A percentile compares a stretch with the other conserved stretches of the same genome.
Conservation (phyloP, 306 rosid genomes). For the Ziziphus jujuba region DNA sequence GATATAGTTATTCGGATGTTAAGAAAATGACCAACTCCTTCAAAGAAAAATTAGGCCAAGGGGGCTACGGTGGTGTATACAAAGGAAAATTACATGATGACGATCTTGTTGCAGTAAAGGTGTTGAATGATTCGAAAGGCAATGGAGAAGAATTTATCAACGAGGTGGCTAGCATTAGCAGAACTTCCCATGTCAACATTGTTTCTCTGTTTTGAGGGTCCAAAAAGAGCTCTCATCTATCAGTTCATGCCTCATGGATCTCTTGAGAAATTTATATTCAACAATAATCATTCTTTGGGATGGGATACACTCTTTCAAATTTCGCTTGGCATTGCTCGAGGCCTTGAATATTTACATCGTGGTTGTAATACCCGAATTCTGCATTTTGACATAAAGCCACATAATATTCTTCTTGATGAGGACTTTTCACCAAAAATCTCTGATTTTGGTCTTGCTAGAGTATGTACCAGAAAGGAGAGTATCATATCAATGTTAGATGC, state of each 20-base stretch:
- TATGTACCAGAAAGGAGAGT: constrained; percentile 1
- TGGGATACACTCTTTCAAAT: constrained; percentile 31
- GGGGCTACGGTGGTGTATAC: constrained; percentile 45
- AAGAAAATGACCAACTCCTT: constrained; percentile 40
- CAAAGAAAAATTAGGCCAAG: constrained; percentile 40
- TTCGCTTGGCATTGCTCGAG: constrained; percentile 40
- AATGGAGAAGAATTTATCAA: constrained; percentile 42
- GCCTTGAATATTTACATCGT: constrained; percentile 37
- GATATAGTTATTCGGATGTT: constrained; percentile 35
- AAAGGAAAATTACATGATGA: constrained; percentile 38
- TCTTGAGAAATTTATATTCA: constrained; percentile 41
- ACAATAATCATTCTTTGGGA: neutral
- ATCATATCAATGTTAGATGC: neutral
- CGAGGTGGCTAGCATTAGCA: constrained; percentile 39
- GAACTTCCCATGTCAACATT: constrained; percentile 29
- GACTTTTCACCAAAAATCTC: neutral
- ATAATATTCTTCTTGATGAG: constrained; percentile 24
- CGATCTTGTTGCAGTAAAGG: constrained; percentile 36
- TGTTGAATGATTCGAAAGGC: constrained; percentile 24
- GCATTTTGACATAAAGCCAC: constrained; percentile 50
- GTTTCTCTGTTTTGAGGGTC: constrained; percentile 21
- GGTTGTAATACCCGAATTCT: constrained; percentile 41
- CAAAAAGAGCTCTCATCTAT: constrained; percentile 28
- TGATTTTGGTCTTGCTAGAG: constrained; percentile 1
- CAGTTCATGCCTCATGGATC: constrained; percentile 48